Evolutionary conservation across 345 rosid species (phyloP), one percentile per base, ranked within the genome.

Genomic region (Gynandropsis gynandra): DNA sequence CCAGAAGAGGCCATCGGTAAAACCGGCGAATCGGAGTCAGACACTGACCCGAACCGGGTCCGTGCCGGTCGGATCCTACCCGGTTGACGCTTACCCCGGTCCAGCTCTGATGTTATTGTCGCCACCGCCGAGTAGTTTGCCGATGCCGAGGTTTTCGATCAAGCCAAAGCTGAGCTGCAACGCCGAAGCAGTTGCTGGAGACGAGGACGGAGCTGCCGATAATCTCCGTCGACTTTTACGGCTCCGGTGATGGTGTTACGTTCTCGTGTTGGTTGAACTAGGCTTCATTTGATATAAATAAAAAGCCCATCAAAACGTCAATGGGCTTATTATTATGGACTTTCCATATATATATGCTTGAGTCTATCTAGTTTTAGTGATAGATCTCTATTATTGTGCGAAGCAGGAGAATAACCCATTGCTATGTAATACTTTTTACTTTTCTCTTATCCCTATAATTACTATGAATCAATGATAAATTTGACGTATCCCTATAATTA

Each of bases 91-190:
- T 42, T 66, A 66, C 11, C 71, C 71, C n/a, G 71, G 71, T 66
- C 71, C 71, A 48, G 71, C 61, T n/a, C 47, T 66, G 47, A 24
- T 66, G 61, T 21, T 66, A 15, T 43, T 77, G 31, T 74, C 86
- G 48, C 90, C 90, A 6, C 87, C 82, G 4, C 84, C 90, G 10
- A 75, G 90, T 70, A 76, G 87, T 74, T 65, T 83, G 68, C 90
- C 90, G 24, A 76, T 83, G 77, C 90, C 90, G 3, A 76, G 59
- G 68, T 80, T 83, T 55, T 62, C 82, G 0, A 72, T 78, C 33
- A 70, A 69, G 56, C 75, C 82, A 0, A 80, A 83, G 74, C 70
- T 67, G 47, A 59, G 69, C 39, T 80, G 90, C 67, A 76, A 74
- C 51, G 73, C 68, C 7, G 77, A 83, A 64, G 79, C 80, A 33